A percentile compares a stretch with the other conserved stretches of the same genome.
phyloP scores from a whole-genome alignment of 73 alveolate species.

The Tetrahymena borealis region DNA sequence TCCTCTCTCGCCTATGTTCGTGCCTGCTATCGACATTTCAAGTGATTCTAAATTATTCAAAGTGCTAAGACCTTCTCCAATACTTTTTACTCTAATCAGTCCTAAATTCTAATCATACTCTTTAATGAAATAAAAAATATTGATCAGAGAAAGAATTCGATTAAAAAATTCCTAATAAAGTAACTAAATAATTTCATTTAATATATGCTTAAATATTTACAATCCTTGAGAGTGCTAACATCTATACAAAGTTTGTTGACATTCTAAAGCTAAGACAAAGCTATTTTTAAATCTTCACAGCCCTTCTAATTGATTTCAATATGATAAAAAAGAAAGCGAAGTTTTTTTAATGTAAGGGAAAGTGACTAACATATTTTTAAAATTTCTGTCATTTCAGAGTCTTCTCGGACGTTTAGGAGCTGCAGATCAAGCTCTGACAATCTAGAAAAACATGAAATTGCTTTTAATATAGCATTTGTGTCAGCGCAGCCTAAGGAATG shows the following conservation, averaged over 20 bases:
- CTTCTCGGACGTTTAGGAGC: neutral
- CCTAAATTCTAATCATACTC: neutral
- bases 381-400: neutral
- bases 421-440: neutral
- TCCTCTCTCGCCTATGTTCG: neutral
- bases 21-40: neutral
- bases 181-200: no score
- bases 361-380: neutral
- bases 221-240: neutral
- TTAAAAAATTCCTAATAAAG: no score
- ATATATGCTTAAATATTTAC: no score
- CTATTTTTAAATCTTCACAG: neutral
- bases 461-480: neutral
- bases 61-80: neutral
- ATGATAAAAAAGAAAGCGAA: conserved; percentile 1
- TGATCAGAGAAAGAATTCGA: no score
- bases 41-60: neutral
- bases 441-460: neutral
- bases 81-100: neutral
- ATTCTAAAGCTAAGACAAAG: neutral
- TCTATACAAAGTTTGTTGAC: neutral
- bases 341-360: neutral
- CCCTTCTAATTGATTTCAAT: neutral
- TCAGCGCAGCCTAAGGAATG: neutral
- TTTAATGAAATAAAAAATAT: neutral